Conservation (phyloP, 2,329 filamentous ascomycete species). For the Cordyceps fumosorosea region DNA sequence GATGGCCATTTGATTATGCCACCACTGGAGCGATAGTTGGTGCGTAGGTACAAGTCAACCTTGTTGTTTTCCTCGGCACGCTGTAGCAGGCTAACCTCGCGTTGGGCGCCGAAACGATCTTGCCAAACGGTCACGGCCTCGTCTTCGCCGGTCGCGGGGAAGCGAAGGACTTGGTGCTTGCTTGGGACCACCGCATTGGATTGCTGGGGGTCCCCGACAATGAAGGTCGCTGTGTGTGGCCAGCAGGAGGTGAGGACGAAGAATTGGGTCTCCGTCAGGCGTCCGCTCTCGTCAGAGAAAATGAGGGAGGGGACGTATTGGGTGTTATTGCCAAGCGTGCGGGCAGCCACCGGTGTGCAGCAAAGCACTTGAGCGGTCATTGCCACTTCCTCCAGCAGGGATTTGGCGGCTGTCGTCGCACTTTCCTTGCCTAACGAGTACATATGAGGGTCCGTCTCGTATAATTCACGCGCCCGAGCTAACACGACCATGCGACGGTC, state of each 20-base stretch:
- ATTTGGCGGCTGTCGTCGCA: not conserved
- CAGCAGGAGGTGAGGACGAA: not conserved
- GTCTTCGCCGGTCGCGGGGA: no score
- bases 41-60: not conserved
- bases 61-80: not conserved
- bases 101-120: not conserved
- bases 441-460: not conserved
- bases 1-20: not conserved
- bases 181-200: not conserved
- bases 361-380: not conserved
- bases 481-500: no score
- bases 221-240: not conserved
- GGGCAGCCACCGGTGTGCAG: not conserved
- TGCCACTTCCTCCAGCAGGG: not conserved
- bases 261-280: not conserved
- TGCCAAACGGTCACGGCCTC: not conserved
- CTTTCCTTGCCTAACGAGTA: not conserved
- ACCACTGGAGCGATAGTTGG: not conserved
- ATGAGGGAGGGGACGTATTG: not conserved
- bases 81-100: not conserved
- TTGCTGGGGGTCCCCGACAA: not conserved
- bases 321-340: not conserved
- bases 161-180: not conserved
- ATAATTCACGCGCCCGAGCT: no score
- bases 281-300: not conserved